A percentile compares a stretch with the other conserved stretches of the same genome.
Conservation (phyloP, 1,284 basidiomycete genomes). For the Leccinum pachyderme region DNA sequence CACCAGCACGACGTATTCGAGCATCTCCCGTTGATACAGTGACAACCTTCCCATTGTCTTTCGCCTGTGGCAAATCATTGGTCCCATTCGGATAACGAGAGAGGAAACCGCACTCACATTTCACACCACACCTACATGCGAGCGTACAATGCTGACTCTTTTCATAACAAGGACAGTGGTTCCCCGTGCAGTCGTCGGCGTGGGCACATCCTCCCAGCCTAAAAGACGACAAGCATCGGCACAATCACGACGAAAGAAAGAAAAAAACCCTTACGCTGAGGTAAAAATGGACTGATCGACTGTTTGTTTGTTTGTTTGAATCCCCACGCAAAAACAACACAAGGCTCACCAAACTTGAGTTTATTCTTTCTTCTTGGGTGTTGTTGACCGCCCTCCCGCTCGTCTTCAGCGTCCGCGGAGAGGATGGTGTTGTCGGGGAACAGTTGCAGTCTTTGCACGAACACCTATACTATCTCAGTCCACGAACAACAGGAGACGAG, state of each 20-base stretch:
- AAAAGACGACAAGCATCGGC: not conserved
- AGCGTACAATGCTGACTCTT: slow-evolving; percentile 36
- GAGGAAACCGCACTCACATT: slow-evolving; percentile 32
- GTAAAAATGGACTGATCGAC: not conserved
- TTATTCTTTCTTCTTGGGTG: slow-evolving; percentile 4
- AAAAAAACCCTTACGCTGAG: slow-evolving; percentile 13
- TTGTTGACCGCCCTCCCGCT: not conserved
- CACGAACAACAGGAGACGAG: not conserved
- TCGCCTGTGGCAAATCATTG: slow-evolving; percentile 13
- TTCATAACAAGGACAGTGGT: slow-evolving; percentile 35
- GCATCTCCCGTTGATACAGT: slow-evolving; percentile 22
- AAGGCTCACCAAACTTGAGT: slow-evolving; percentile 17
- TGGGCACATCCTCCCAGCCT: slow-evolving; percentile 41
- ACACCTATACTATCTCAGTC: slow-evolving; percentile 4
- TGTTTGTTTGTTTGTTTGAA: not conserved
- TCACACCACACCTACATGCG: slow-evolving; percentile 38
- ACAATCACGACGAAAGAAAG: too few relatives aligned
- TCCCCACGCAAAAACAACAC: not conserved
- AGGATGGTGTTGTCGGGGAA: slow-evolving; percentile 28
- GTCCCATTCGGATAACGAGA: not conserved
- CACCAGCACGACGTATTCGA: slow-evolving; percentile 14
- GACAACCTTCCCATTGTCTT: slow-evolving; percentile 29
- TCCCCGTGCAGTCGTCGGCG: slow-evolving; percentile 36
- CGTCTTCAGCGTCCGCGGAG: slow-evolving; percentile 3
- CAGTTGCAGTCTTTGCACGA: slow-evolving; percentile 23